These are phyloP conservation scores for Talaromyces borbonicus DNA, from an alignment of 495 filamentous ascomycete genomes.

Conservation along the genomic window DNA sequence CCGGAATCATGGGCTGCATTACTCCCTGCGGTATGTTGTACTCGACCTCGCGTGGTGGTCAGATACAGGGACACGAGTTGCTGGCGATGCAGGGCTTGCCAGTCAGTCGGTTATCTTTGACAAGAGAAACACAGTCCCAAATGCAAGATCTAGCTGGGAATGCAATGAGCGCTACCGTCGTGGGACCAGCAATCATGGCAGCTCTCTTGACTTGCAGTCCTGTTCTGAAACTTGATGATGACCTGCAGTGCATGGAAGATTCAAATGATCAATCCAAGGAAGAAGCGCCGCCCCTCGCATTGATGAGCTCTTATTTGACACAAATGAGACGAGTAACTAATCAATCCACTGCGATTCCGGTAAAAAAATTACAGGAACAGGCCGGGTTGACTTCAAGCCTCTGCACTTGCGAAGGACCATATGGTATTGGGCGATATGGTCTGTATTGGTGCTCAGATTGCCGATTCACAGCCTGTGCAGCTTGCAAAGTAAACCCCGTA, in stretches of 20 bases:
- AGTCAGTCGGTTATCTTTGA: slow-evolving; percentile 49
- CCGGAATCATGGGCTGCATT: slow-evolving; percentile 58
- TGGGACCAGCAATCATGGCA: slow-evolving; percentile 51
- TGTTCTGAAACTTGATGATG: background rate
- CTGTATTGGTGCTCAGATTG: slow-evolving; percentile 45
- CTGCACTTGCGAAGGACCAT: slow-evolving; percentile 50
- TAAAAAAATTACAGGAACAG: slow-evolving; percentile 10
- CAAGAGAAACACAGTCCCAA: slow-evolving; percentile 52
- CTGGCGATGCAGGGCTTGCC: slow-evolving; percentile 67
- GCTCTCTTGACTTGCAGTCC: slow-evolving; percentile 31
- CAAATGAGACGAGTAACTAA: background rate
- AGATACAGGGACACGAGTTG: slow-evolving; percentile 55
- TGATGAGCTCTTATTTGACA: background rate
- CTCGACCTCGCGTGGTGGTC: slow-evolving; percentile 50
- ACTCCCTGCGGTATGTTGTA: slow-evolving; percentile 60
- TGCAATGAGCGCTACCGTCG: slow-evolving; percentile 71
- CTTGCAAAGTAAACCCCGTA: slow-evolving; percentile 45
- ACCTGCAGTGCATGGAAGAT: background rate
- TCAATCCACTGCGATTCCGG: background rate
- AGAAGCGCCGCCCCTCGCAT: background rate
- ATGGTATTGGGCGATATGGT: slow-evolving; percentile 19
- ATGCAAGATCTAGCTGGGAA: slow-evolving; percentile 72
- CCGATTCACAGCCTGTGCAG: slow-evolving; percentile 43
- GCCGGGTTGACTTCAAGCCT: slow-evolving; percentile 31
- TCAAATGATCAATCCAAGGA: background rate